Evolutionary conservation across 257 asterid genomes (phyloP), one percentile per base, ranked within the genome.

Genomic region (Przewalskia tangutica): DNA sequence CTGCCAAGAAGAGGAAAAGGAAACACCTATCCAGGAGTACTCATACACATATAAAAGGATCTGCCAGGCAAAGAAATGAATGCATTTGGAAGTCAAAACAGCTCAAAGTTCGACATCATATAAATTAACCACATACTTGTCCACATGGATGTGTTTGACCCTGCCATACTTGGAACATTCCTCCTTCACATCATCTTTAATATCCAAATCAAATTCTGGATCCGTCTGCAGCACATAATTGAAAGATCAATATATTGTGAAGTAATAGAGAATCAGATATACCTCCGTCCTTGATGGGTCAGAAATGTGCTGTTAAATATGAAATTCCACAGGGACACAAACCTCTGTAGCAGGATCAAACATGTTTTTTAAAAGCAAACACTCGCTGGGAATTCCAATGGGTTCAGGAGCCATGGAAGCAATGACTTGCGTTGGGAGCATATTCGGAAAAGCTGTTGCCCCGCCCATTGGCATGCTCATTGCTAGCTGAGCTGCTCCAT

Each of bases 301-400:
- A 46, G 36, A 70, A 71, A 71, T 46, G 40, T 11, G 10, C 40
- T 46, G 53, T 53, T 23, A 81, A 53, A 59, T 82, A 40, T 40
- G 27, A 40, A 59, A 76, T 40, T 12, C 54, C 58, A 38, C 48
- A 8, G 5, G n/a, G 51, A 36, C 50, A 88, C 90, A 13, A 77
- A 96, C 99, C 99, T 96, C 99, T 53, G 91, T 56, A 58, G 92
- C 89, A 58, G 99, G 99, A 86, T 96, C 99, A 68, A 94, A 96
- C 99, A 96, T 96, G 86, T 96, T 96, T 91, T 96, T 96, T 87
- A 96, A 89, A 77, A 96, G 88, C 81, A 96, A 87, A 82, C 99
- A 94, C 87, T 96, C 99, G 81, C 98, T 96, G 81, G 98, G 98
- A 34, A 84, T 92, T 80, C 99, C 99, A 85, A 96, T 85, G 51